phyloP scores from a whole-genome alignment of 2,329 filamentous ascomycete genomes.

The Pyrenophora tritici-repentis region DNA sequence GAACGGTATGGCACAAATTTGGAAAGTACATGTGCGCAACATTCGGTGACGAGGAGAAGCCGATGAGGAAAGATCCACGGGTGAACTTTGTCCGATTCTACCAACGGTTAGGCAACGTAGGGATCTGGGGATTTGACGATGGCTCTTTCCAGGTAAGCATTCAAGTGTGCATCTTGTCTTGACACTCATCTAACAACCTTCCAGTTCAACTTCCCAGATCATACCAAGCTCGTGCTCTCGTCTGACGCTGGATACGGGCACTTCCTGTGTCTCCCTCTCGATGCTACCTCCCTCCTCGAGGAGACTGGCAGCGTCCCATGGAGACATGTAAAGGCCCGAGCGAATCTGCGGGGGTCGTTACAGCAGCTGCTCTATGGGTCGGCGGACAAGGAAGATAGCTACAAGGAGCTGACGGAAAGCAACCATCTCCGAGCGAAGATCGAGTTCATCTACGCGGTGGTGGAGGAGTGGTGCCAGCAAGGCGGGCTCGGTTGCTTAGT shows the following conservation, averaged over 20 bases:
- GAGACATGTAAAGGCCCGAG: constrained; percentile 70
- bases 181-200: constrained; percentile 5
- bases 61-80: constrained; percentile 53
- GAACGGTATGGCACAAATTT: constrained; percentile 69
- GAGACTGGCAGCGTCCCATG: constrained; percentile 66
- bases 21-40: constrained; percentile 68
- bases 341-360: constrained; percentile 72
- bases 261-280: constrained; percentile 75
- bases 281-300: constrained; percentile 69
- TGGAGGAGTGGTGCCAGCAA: constrained; percentile 72
- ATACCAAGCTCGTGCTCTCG: constrained; percentile 82
- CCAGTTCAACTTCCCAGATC: constrained; percentile 87
- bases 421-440: constrained; percentile 78
- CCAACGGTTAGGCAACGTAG: constrained; percentile 78
- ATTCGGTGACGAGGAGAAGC: constrained; percentile 52
- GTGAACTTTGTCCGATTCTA: constrained; percentile 74
- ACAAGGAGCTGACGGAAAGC: constrained; percentile 63
- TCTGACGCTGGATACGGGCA: constrained; percentile 75
- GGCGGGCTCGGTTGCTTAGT: constrained; percentile 66
- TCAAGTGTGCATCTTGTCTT: neutral
- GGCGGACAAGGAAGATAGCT: constrained; percentile 55
- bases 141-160: constrained; percentile 73
- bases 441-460: constrained; percentile 69
- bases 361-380: constrained; percentile 71
- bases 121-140: constrained; percentile 80